Base-by-base conservation (phyloP, 176 grass and related monocot species). In the Ensete glaucum region DNA sequence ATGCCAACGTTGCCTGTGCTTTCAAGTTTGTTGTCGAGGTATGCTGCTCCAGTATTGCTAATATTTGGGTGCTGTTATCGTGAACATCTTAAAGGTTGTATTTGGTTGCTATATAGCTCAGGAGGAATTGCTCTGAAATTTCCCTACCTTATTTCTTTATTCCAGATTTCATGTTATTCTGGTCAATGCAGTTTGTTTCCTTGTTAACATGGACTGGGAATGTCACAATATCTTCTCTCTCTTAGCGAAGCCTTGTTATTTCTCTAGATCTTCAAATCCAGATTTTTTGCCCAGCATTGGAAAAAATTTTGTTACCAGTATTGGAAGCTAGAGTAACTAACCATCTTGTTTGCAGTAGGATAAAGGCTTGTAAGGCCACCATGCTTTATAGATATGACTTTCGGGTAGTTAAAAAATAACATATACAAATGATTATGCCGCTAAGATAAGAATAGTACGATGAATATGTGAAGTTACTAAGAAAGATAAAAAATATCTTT, bases 1-100 rank as follows among this genome's bases (percentile, higher is more conserved):
- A 69, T 51, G 27, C 67, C 16, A 69, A 69, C 50, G 67, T 69
- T 20, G 67, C 67, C 1, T 69, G 67, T 50, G 67, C 67, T 50
- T 69, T 69, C 8, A 69, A 69, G 43, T 69, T 69, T 34, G 67
- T 69, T 50, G 67, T 34, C 50, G 67, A 69, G 67, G 67, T 69
- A 51, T n/a, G 29, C 0, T 69, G 12, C 29, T n/a, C 13, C 13
- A 26, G 29, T 14, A 21, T 66, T 29, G 24, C 64, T 6, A 29
- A 27, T 29, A 13, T 66, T 66, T 12, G 25, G 22, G 24, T 66
- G 12, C 34, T 69, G 24, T 29, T 69, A 0, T 19, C 50, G 7
- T 50, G 9, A 50, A 3, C 29, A 69, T 69, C 43, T 69, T 12
- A n/a, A 50, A 8, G 29, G 9, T 17, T 69, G 10, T 67, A 43